Evolutionary conservation across 2,329 filamentous ascomycete species (phyloP).

Genomic region (Aspergillus proliferans): DNA sequence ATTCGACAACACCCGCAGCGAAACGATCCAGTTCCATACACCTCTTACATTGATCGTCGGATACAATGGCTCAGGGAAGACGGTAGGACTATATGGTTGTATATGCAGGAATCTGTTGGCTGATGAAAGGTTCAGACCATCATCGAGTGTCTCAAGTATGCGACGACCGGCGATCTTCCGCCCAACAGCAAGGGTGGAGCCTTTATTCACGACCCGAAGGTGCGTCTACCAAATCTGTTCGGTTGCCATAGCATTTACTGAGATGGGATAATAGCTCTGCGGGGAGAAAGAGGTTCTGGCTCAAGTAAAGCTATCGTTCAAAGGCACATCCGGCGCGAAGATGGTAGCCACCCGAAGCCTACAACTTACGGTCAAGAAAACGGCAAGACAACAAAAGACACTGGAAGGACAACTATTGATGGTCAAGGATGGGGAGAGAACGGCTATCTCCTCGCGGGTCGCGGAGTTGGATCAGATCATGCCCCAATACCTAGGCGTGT

Average conservation of each 20-base stretch:
- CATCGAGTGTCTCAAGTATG: conserved; percentile 98
- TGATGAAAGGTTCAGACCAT: conserved; percentile 56
- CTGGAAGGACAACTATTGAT: conserved; percentile 74
- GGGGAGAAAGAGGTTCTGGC: conserved; percentile 85
- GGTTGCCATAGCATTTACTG: neutral
- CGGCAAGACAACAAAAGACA: conserved; percentile 68
- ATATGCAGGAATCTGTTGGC: neutral
- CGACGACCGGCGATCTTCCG: conserved; percentile 86
- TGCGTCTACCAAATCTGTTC: conserved; percentile 25
- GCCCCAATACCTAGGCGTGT: conserved; percentile 81
- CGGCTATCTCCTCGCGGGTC: conserved; percentile 70
- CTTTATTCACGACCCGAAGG: conserved; percentile 96
- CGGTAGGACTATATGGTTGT: conserved; percentile 44
- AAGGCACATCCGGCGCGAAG: conserved; percentile 66
- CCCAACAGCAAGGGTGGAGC: conserved; percentile 84
- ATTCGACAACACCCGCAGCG: conserved; percentile 67
- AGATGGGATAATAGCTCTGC: conserved; percentile 50
- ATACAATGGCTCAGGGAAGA: conserved; percentile 96
- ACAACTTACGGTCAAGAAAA: conserved; percentile 82
- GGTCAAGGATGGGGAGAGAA: conserved; percentile 71
- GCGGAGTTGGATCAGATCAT: conserved; percentile 78
- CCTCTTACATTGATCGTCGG: conserved; percentile 95
- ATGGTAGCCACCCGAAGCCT: conserved; percentile 80
- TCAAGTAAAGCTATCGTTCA: conserved; percentile 86
- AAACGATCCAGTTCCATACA: conserved; percentile 80